These are phyloP conservation scores for Rhizopus microsporus DNA, from an alignment of 371 early-diverging fungal genomes.

Conservation along the genomic window DNA sequence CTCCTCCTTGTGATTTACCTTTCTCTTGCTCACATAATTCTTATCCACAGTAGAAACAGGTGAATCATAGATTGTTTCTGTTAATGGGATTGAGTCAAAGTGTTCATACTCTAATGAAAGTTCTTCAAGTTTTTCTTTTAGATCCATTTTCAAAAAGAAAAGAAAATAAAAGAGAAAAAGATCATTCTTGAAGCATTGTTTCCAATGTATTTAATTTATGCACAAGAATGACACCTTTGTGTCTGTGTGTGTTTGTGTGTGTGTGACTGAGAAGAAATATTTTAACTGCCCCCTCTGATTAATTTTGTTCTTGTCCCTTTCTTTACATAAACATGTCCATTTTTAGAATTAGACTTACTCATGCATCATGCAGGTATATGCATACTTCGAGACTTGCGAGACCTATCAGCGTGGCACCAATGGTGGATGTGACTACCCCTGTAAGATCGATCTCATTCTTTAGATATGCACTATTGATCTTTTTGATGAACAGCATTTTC, in stretches of 20 bases:
- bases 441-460: slow-evolving; percentile 27
- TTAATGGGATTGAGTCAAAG: slow-evolving; percentile 23
- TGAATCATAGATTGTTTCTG: slow-evolving; percentile 4
- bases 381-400: slow-evolving; percentile 28
- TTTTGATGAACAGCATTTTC: slow-evolving; percentile 49
- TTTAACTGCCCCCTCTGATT: background rate
- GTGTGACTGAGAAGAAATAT: background rate
- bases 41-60: slow-evolving; percentile 1
- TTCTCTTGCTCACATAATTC: slow-evolving; percentile 6
- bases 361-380: slow-evolving; percentile 3
- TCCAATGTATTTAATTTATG: slow-evolving; percentile 1
- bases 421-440: slow-evolving; percentile 78
- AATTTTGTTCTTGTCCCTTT: background rate
- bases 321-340: background rate
- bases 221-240: background rate
- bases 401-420: slow-evolving; percentile 76
- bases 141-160: slow-evolving; percentile 15
- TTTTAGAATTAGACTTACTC: background rate
- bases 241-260: background rate
- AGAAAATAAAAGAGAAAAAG: slow-evolving; percentile 4
- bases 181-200: slow-evolving; percentile 5
- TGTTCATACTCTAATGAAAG: slow-evolving; percentile 14
- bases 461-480: background rate
- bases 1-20: slow-evolving; percentile 9
- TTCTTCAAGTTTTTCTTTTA: slow-evolving; percentile 20